These are phyloP conservation scores for Astraeus odoratus DNA, from an alignment of 768 basidiomycete species.

Conservation along the genomic window DNA sequence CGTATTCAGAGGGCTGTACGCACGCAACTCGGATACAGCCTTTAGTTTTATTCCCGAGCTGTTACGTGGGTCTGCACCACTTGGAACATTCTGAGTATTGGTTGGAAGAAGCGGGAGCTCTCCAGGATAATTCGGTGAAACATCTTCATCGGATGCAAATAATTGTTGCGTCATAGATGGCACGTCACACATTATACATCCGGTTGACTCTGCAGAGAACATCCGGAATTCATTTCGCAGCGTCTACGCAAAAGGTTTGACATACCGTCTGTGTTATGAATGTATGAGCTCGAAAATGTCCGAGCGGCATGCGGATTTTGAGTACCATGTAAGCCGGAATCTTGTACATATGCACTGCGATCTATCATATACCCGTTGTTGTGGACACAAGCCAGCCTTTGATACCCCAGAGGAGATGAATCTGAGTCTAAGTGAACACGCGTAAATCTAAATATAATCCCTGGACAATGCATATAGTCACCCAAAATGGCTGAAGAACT, in stretches of 20 bases:
- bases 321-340: no score
- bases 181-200: no score
- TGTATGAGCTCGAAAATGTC: no score
- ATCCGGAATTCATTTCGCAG: no score
- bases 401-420: slow-evolving; percentile 29
- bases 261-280: no score
- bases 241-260: no score
- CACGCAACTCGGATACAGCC: slow-evolving; percentile 70
- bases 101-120: not conserved
- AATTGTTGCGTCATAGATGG: no score
- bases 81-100: not conserved
- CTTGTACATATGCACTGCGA: not conserved
- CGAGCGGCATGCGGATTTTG: no score
- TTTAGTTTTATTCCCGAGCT: slow-evolving; percentile 46
- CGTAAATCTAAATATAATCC: not conserved
- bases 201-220: no score
- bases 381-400: slow-evolving; percentile 4
- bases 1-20: slow-evolving; percentile 12
- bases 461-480: slow-evolving; percentile 22
- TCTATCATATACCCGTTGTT: slow-evolving; percentile 1
- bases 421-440: slow-evolving; percentile 29
- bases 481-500: slow-evolving; percentile 9
- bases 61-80: slow-evolving; percentile 26
- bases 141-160: no score
- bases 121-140: not conserved